These are phyloP conservation scores for Tranzscheliella williamsii DNA, from an alignment of 1,284 basidiomycete species.

Conservation along the genomic window DNA sequence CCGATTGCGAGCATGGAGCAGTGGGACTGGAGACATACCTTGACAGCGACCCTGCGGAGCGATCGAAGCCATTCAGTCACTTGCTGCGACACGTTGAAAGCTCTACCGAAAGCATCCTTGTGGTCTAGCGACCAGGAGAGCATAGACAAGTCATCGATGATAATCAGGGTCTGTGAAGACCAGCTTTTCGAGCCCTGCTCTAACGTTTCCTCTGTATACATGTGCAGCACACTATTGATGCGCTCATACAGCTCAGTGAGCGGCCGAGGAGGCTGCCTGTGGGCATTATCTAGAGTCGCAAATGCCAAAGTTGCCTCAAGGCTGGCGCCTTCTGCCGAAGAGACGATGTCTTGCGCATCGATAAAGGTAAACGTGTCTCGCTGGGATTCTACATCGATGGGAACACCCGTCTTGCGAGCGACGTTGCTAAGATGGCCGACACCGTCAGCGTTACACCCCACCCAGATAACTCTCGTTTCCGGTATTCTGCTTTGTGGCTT, in stretches of 20 bases:
- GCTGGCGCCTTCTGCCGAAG: not conserved
- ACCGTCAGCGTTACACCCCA: constrained; percentile 33
- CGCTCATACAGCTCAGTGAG: not conserved
- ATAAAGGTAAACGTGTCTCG: constrained; percentile 20
- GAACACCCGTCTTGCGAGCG: constrained; percentile 29
- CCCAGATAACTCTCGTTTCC: constrained; percentile 34
- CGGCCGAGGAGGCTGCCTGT: not conserved
- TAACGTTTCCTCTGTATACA: constrained; percentile 1
- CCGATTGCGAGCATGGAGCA: too few relatives aligned
- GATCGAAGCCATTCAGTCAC: constrained; percentile 23
- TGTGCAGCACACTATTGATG: not conserved
- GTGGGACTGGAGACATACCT: constrained; percentile 6
- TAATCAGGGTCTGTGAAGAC: constrained; percentile 12
- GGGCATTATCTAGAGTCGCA: not conserved
- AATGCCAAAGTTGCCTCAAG: not conserved
- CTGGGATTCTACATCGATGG: constrained; percentile 20
- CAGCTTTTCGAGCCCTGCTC: constrained; percentile 1
- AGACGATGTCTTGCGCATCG: constrained; percentile 9
- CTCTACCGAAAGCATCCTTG: constrained; percentile 1
- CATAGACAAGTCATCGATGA: constrained; percentile 36
- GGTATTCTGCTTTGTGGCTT: constrained; percentile 8
- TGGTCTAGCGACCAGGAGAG: constrained; percentile 29
- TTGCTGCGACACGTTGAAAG: constrained; percentile 4
- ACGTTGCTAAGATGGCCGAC: constrained; percentile 27
- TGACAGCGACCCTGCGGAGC: constrained; percentile 12